Conservation (phyloP, 257 asterid species). For the Nicotiana benthamiana region DNA sequence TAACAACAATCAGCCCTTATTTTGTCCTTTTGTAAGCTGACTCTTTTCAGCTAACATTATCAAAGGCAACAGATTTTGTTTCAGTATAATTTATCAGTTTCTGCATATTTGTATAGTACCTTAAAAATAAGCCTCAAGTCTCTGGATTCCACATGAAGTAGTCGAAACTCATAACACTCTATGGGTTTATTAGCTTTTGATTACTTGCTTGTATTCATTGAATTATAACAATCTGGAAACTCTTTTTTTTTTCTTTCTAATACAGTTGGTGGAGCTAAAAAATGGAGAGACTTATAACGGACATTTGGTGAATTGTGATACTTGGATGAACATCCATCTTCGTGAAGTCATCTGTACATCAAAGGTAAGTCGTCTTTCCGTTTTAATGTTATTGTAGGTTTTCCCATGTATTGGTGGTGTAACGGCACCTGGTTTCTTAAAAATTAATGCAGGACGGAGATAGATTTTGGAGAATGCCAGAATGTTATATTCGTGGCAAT, state of each 20-base stretch:
- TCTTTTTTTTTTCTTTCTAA: neutral
- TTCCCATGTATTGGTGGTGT: slow-evolving; percentile 1
- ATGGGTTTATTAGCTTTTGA: neutral
- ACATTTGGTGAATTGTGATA: slow-evolving; percentile 90
- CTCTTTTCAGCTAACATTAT: neutral
- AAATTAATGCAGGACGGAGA: slow-evolving; percentile 73
- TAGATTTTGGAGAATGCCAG: slow-evolving; percentile 98
- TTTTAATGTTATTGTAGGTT: neutral
- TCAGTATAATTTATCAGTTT: neutral
- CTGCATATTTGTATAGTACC: neutral
- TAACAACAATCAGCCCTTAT: neutral
- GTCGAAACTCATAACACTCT: neutral
- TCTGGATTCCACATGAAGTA: neutral
- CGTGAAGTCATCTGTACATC: slow-evolving; percentile 98
- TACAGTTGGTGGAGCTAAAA: slow-evolving; percentile 87
- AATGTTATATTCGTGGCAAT: slow-evolving; percentile 66
- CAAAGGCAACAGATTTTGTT: neutral
- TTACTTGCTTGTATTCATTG: neutral
- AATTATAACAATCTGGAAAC: neutral
- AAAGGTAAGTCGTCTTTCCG: slow-evolving; percentile 39
- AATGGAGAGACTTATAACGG: slow-evolving; percentile 98
- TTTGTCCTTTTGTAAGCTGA: neutral
- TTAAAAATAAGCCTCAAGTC: neutral
- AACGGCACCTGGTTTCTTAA: neutral
- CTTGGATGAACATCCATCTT: slow-evolving; percentile 99